These are phyloP conservation scores for Lactarius vividus DNA, from an alignment of 768 basidiomycete species.

Conservation along the genomic window DNA sequence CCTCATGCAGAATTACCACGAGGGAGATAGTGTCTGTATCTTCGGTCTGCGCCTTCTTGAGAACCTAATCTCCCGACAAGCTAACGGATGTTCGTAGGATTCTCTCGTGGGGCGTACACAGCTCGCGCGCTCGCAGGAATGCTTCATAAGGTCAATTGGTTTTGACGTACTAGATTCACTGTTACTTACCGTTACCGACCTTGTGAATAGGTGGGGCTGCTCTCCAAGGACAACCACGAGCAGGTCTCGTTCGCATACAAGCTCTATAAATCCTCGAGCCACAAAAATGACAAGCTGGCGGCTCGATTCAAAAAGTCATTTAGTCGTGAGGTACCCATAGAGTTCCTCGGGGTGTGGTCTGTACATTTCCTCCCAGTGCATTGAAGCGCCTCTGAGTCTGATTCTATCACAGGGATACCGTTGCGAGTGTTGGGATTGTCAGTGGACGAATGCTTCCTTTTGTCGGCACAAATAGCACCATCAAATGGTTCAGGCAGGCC, in stretches of 20 bases:
- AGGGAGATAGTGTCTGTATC: conserved; percentile 70
- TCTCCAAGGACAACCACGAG: conserved; percentile 63
- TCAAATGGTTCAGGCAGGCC: conserved; percentile 75
- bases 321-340: conserved; percentile 60
- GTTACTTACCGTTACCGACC: not conserved
- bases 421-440: conserved; percentile 69
- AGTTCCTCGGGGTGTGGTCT: conserved; percentile 83
- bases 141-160: conserved; percentile 54
- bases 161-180: not conserved
- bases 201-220: conserved; percentile 60
- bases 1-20: conserved; percentile 71
- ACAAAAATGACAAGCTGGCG: conserved; percentile 44
- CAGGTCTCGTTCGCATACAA: conserved; percentile 75
- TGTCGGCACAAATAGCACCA: conserved; percentile 55
- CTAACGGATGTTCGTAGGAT: conserved; percentile 46
- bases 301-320: conserved; percentile 73
- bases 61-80: not conserved
- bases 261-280: conserved; percentile 58
- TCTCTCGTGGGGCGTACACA: conserved; percentile 69
- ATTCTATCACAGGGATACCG: conserved; percentile 63
- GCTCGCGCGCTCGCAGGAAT: conserved; percentile 75
- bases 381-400: not conserved
- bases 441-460: conserved; percentile 62
- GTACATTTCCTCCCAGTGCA: not conserved
- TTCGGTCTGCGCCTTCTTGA: conserved; percentile 47